These are phyloP conservation scores for Metschnikowia baotianmanensis DNA, from an alignment of 805 yeast genomes.

Conservation along the genomic window DNA sequence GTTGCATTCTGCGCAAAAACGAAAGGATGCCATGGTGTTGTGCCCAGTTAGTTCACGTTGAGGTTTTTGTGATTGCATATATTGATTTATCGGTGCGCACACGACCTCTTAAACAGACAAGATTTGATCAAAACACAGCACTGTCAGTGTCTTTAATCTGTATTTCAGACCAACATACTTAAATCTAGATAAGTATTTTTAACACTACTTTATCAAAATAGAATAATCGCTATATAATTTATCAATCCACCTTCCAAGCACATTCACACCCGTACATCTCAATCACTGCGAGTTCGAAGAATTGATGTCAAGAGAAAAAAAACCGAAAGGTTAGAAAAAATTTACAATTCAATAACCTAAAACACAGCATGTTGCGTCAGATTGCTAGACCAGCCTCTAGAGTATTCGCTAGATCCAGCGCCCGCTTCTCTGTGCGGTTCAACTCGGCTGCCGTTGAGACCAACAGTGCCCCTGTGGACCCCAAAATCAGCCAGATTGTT, in stretches of 20 bases:
- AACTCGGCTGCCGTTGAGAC: conserved; percentile 46
- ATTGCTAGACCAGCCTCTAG: conserved; percentile 38
- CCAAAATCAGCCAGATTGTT: conserved; percentile 84
- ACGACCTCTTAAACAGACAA: no score
- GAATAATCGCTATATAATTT: no score
- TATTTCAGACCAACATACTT: no score
- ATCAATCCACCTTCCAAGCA: no score
- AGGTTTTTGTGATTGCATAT: neutral
- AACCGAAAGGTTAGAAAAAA: conserved; percentile 11
- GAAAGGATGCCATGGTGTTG: conserved; percentile 75
- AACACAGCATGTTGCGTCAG: conserved; percentile 32
- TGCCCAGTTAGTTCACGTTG: neutral
- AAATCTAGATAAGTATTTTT: no score
- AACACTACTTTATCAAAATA: neutral
- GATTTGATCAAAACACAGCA: no score
- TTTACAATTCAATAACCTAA: conserved; percentile 12
- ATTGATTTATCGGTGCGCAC: conserved; percentile 4
- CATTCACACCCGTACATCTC: conserved; percentile 19
- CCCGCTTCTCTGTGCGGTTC: conserved; percentile 37
- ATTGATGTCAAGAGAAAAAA: conserved; percentile 7
- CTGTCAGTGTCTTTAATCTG: no score
- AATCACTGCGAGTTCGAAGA: conserved; percentile 6
- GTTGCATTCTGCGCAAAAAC: conserved; percentile 96
- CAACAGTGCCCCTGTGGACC: conserved; percentile 60
- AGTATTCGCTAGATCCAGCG: conserved; percentile 27